Evolutionary conservation across 306 rosid genomes (phyloP).

Genomic region (Leucaena leucocephala): DNA sequence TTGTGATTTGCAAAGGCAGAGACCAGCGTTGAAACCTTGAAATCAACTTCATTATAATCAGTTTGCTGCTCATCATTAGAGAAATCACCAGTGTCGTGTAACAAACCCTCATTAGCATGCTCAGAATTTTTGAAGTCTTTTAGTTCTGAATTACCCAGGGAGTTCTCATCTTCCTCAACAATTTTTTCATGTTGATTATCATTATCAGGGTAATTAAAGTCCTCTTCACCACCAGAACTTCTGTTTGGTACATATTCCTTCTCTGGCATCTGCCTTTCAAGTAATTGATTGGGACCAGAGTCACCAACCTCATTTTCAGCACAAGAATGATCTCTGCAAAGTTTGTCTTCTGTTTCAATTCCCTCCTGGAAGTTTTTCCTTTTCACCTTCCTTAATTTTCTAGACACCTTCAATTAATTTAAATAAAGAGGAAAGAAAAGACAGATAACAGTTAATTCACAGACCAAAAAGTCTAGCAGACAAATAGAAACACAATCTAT

Average conservation of each 20-base stretch:
- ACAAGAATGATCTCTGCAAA: constrained; percentile 47
- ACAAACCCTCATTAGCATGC: constrained; percentile 50
- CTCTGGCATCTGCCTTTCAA: constrained; percentile 41
- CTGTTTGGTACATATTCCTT: constrained; percentile 41
- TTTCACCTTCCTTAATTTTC: constrained; percentile 66
- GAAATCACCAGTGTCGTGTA: constrained; percentile 51
- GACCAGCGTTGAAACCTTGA: constrained; percentile 68
- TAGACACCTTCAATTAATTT: constrained; percentile 66
- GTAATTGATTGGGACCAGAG: constrained; percentile 46
- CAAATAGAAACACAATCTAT: not conserved
- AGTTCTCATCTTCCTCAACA: constrained; percentile 38
- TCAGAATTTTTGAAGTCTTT: constrained; percentile 42
- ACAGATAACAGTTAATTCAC: constrained; percentile 16
- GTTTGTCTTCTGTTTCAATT: constrained; percentile 48
- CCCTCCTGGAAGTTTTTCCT: constrained; percentile 50
- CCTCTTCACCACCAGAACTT: constrained; percentile 46
- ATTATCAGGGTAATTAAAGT: constrained; percentile 24
- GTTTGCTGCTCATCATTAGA: constrained; percentile 75
- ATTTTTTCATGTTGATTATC: constrained; percentile 39
- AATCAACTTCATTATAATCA: constrained; percentile 80
- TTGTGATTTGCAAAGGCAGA: constrained; percentile 78
- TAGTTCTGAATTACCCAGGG: constrained; percentile 38
- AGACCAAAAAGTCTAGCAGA: constrained; percentile 1
- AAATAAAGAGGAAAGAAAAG: constrained; percentile 14
- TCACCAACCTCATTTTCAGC: constrained; percentile 48